Evolutionary conservation across 2,329 filamentous ascomycete species (phyloP).

Genomic region (Alternaria sp.): DNA sequence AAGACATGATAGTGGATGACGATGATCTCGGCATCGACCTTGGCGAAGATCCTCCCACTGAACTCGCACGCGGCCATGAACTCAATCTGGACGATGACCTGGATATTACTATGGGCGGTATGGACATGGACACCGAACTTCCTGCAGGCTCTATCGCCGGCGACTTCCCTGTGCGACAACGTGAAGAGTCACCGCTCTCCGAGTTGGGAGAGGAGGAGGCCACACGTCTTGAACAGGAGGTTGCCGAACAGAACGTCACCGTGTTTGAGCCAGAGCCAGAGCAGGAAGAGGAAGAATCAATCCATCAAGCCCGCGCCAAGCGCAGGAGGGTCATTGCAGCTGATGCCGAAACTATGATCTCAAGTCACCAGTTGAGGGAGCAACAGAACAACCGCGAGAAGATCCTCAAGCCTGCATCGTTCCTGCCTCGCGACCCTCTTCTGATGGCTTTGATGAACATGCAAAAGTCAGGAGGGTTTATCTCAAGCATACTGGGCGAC

Average conservation of each 20-base stretch:
- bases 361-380: conserved; percentile 78
- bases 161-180: conserved; percentile 54
- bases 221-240: conserved; percentile 70
- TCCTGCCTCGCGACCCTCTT: conserved; percentile 85
- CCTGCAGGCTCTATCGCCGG: conserved; percentile 47
- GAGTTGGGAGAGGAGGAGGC: conserved; percentile 59
- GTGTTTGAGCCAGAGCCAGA: conserved; percentile 56
- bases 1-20: conserved; percentile 60
- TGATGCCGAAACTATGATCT: conserved; percentile 81
- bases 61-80: conserved; percentile 29
- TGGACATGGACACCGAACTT: conserved; percentile 55
- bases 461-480: conserved; percentile 89
- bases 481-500: conserved; percentile 83
- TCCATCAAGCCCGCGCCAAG: conserved; percentile 73
- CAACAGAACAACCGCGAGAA: conserved; percentile 85
- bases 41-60: conserved; percentile 41
- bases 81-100: conserved; percentile 39
- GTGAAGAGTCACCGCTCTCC: conserved; percentile 62
- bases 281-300: conserved; percentile 61
- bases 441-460: conserved; percentile 88
- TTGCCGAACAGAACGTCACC: conserved; percentile 45
- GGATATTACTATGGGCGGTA: conserved; percentile 54
- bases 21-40: conserved; percentile 57
- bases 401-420: conserved; percentile 82
- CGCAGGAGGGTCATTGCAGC: conserved; percentile 81